Evolutionary conservation across 2,329 filamentous ascomycete species (phyloP), one percentile per base, ranked within the genome.

Genomic region (Aspergillus sp.): DNA sequence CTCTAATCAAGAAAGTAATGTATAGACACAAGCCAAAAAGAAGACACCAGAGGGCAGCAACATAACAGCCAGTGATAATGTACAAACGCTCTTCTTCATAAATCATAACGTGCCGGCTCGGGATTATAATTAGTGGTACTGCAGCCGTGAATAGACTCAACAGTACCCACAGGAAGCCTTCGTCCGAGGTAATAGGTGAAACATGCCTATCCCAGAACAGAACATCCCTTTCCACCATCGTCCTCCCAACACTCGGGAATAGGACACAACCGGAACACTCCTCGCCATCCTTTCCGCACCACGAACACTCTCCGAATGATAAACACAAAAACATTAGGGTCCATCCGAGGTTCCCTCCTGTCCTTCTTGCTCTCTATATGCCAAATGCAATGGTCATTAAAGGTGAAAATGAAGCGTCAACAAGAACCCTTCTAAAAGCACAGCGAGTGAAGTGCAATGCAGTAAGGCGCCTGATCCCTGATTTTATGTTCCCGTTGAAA

Each of bases 371-470:
- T 57, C 57, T 68, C 61, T 68, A 67, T 68, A 64, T 71, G 61
- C 62, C 60, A 56, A 17, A 71, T 68, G 65, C 66, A 65, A 63
- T 58, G 58, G 51, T 65, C 62, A 59, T 62, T 58, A 65, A 51
- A 60, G 58, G 61, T 57, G 64, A 51, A 60, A 42, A 20, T 19
- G 16, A 42, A 42, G 40, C 17, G 40, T 19, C 19, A 42, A 56
- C 57, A 59, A 55, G 62, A 63, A 51, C 52, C 56, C 54, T 58
- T 70, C 58, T 62, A 65, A 49, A 49, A 60, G 69, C 70, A 73
- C 67, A 72, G 63, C 68, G 69, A 73, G 61, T 67, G 68, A 63
- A 63, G 66, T 70, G 68, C 66, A 66, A 19, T 60, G 56, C 54
- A 62, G 67, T 57, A 53, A 59, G 59, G 63, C 61, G 58, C 64